Base-by-base conservation (phyloP, 2,329 filamentous ascomycete genomes). In the Capronia americana region DNA sequence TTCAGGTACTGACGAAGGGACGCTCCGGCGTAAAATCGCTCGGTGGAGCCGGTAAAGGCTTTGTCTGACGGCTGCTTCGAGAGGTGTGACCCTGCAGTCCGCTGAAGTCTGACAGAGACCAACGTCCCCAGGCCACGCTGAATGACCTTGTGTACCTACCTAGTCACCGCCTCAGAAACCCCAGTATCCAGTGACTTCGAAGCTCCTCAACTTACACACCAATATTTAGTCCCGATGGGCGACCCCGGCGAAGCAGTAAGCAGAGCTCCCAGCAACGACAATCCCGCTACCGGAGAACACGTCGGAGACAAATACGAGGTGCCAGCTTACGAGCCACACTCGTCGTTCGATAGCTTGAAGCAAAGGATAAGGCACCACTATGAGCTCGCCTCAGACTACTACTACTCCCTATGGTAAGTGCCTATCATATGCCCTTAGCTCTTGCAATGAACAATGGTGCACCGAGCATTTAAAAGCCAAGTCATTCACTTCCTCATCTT, bases 341-440 rank as follows among this genome's bases (percentile, higher is more conserved):
- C 69, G n/a, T 65, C 71, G 2, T 68, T 73, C 57, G 54, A 59
- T 8, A 79, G 81, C 12, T 77, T 87, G 68, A 87, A 87, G 74
- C 84, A 84, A 66, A 80, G 85, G 62, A 87, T 87, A 74, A 86
- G 85, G 77, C 80, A 82, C 66, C 86, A 88, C 73, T 88, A 88
- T 70, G 85, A 88, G 68, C 79, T 88, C 17, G 84, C 85, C 28
- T 87, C 84, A 60, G 85, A 88, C 71, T 87, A 88, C 74, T 88
- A 88, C 70, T 81, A 87, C 68, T 86, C 82, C 38, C 78, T 88
- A 23, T 88, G 86, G 86, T 87, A 80, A 51, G 72, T 71, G 10
- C 48, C 38, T 12, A 30, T 44, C 23, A 17, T 2, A 23, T 23
- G 1, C n/a, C 12, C 38, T 24, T 23, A 32, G 24, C 24, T 51